Conservation (phyloP, 345 rosid genomes). For the Salix exigua region DNA sequence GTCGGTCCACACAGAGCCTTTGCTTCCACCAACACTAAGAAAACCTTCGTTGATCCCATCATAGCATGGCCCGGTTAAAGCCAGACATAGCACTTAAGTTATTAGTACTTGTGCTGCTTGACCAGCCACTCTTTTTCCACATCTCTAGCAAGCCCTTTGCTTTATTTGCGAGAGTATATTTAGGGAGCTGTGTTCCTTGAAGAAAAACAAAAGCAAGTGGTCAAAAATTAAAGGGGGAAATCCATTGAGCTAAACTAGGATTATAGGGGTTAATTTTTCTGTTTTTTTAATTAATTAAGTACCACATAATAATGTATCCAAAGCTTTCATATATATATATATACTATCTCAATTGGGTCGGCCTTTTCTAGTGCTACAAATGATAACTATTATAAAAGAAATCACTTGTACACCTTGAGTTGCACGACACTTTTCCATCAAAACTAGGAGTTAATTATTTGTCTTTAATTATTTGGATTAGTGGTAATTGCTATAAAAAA, state of each 20-base stretch:
- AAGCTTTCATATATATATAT: too few relatives aligned
- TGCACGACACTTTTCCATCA: too few relatives aligned
- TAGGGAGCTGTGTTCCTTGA: slow-evolving; percentile 46
- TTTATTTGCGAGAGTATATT: slow-evolving; percentile 43
- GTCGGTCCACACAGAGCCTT: slow-evolving; percentile 31
- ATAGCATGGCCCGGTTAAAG: slow-evolving; percentile 19
- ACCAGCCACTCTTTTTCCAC: slow-evolving; percentile 1
- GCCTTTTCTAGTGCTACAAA: too few relatives aligned
- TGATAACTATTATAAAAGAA: too few relatives aligned
- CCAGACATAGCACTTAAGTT: background rate
- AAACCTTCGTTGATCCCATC: slow-evolving; percentile 37
- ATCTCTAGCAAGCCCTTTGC: slow-evolving; percentile 15
- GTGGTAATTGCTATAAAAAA: background rate
- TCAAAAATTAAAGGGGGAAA: slow-evolving; percentile 12
- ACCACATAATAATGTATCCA: too few relatives aligned
- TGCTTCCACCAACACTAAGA: slow-evolving; percentile 21
- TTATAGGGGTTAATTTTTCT: background rate
- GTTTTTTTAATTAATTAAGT: too few relatives aligned
- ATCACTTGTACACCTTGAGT: too few relatives aligned
- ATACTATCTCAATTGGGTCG: too few relatives aligned
- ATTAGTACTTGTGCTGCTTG: background rate
- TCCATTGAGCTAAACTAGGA: slow-evolving; percentile 1
- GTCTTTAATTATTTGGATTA: background rate
- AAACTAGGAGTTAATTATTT: background rate
- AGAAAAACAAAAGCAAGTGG: slow-evolving; percentile 25